Evolutionary conservation across 305 asterid genomes (phyloP).

Genomic region (Plantago coronopus): DNA sequence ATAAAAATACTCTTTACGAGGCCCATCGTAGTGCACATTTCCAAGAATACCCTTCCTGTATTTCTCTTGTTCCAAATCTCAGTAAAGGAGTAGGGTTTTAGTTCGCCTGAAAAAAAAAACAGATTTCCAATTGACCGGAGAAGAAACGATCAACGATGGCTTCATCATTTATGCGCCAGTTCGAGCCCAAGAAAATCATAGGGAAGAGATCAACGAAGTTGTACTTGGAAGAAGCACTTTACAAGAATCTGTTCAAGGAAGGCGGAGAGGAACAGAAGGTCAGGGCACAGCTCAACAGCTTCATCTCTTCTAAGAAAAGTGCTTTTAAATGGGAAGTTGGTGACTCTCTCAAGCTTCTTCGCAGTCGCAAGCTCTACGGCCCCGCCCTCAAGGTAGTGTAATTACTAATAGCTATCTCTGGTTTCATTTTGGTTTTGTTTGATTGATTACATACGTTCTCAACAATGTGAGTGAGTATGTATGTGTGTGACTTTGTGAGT

Average conservation of each 20-base stretch:
- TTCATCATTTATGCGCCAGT: conserved; percentile 73
- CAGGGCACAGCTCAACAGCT: conserved; percentile 54
- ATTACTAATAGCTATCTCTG: neutral
- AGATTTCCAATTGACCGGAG: conserved; percentile 1
- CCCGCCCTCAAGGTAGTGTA: conserved; percentile 70
- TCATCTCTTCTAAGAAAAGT: conserved; percentile 57
- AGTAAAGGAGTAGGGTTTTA: too few species aligned
- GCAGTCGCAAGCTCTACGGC: conserved; percentile 65
- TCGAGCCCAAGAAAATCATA: conserved; percentile 53
- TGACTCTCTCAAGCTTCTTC: conserved; percentile 63
- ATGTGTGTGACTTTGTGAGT: too few species aligned
- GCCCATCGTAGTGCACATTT: too few species aligned
- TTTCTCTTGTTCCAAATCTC: too few species aligned
- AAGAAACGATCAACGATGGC: conserved; percentile 37
- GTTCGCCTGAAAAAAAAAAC: neutral
- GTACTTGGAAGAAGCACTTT: conserved; percentile 77
- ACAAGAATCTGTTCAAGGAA: conserved; percentile 62
- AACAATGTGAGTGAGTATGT: too few species aligned
- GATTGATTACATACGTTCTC: too few species aligned
- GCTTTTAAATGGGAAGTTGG: conserved; percentile 96
- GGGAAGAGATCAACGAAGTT: conserved; percentile 63
- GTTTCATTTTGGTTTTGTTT: neutral
- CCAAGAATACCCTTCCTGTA: too few species aligned
- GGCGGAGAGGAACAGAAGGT: conserved; percentile 65
- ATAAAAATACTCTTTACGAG: too few species aligned